Evolutionary conservation across 805 yeast species (phyloP), one percentile per base, ranked within the genome.

Genomic region (Monosporozyma aerobia): DNA sequence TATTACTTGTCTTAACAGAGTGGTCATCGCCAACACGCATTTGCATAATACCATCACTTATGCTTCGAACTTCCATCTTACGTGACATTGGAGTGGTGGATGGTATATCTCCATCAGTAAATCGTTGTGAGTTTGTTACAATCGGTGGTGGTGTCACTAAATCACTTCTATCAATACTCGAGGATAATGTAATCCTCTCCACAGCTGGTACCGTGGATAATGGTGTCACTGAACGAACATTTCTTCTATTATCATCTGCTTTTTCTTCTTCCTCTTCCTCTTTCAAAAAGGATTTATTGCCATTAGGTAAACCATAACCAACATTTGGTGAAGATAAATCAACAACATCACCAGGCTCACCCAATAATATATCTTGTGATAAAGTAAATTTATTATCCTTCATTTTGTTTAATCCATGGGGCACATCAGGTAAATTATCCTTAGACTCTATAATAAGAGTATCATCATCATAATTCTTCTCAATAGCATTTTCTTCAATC

Each of bases 291-390:
- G 25, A 16, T 39, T 19, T 39, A 13, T 40, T 44, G 5, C 41
- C 30, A 22, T 19, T 5, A 13, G 41, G 37, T 37, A 44, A 2
- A 39, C 19, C 14, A 39, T 19, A 39, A 16, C 13, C 25, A 16
- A 39, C 43, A 7, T 35, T 35, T 39, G 49, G 19, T 32, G 49
- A 48, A 9, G 62, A 59, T 29, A 64, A 55, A 51, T 67, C 70
- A 10, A 62, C 65, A n/a, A 53, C 56, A 44, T 63, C 69, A n/a
- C 70, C 70, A 0, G 70, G 70, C 50, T 65, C 65, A 22, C 70
- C 70, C 33, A 63, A 53, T 22, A 67, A 56, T 10, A 63, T 54
- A 14, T 63, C 66, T 33, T 54, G 41, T 1, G 64, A 55, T 8
- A 60, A 23, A 1, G 46, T 19, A 25, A 30, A 27, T 27, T 10